Evolutionary conservation across 306 rosid species (phyloP).

Genomic region (Pueraria montana): DNA sequence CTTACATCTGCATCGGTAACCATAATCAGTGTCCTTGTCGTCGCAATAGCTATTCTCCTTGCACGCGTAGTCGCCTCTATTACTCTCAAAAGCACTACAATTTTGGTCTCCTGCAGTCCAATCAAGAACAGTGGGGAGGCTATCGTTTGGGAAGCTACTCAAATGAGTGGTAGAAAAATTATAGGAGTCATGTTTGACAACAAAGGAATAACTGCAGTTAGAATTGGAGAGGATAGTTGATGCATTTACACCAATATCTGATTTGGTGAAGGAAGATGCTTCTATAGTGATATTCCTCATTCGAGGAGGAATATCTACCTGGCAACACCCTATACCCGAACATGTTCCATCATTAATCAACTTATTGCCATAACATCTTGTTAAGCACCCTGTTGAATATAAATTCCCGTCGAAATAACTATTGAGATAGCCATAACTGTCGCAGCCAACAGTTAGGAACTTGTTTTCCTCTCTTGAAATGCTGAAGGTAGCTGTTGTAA

Average conservation of each 20-base stretch:
- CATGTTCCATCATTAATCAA: neutral
- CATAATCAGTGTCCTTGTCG: no score
- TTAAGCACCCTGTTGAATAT: slow-evolving; percentile 10
- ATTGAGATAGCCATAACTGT: neutral
- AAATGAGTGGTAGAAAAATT: neutral
- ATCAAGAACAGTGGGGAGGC: slow-evolving; percentile 41
- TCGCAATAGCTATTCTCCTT: no score
- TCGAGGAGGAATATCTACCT: neutral
- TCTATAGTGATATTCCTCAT: neutral
- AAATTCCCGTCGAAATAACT: neutral
- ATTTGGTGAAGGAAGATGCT: neutral
- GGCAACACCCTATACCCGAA: slow-evolving; percentile 4
- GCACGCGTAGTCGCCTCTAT: no score
- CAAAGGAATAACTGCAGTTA: slow-evolving; percentile 3
- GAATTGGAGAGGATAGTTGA: neutral
- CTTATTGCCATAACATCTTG: neutral
- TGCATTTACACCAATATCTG: no score
- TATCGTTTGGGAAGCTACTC: neutral
- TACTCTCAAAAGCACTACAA: neutral
- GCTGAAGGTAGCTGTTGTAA: neutral
- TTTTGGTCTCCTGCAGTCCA: slow-evolving; percentile 47
- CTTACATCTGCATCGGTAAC: no score
- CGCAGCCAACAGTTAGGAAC: neutral
- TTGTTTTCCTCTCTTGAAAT: slow-evolving; percentile 11
- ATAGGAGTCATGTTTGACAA: slow-evolving; percentile 43